These are phyloP conservation scores for Cephalotrichum gorgonifer DNA, from an alignment of 2,329 filamentous ascomycete species.

Conservation along the genomic window DNA sequence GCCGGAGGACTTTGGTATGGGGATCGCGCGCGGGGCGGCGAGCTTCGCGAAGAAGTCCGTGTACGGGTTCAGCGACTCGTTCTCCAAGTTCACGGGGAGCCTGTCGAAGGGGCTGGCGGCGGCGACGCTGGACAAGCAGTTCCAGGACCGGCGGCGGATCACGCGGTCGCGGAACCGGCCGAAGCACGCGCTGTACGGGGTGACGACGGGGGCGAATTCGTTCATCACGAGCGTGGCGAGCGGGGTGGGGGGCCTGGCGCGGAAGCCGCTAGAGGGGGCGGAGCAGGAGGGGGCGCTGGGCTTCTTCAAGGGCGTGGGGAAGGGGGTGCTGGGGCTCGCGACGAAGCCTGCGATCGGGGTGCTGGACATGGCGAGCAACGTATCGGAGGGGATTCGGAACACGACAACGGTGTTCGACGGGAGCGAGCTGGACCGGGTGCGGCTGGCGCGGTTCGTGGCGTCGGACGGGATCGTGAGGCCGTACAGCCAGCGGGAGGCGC, in stretches of 20 bases:
- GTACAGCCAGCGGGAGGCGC: slow-evolving; percentile 86
- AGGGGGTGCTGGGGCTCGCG: slow-evolving; percentile 85
- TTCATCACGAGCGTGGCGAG: slow-evolving; percentile 88
- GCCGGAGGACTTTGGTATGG: slow-evolving; percentile 87
- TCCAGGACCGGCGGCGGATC: slow-evolving; percentile 92
- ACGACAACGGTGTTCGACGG: slow-evolving; percentile 97
- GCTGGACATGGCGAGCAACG: slow-evolving; percentile 92
- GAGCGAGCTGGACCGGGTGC: slow-evolving; percentile 85
- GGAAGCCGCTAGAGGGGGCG: slow-evolving; percentile 88
- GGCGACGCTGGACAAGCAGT: slow-evolving; percentile 95
- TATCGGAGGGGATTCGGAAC: slow-evolving; percentile 95
- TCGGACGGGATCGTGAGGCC: slow-evolving; percentile 88
- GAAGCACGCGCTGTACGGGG: slow-evolving; percentile 94
- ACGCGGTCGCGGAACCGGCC: slow-evolving; percentile 85
- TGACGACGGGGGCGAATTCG: slow-evolving; percentile 89
- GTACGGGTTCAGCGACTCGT: slow-evolving; percentile 92
- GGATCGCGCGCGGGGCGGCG: slow-evolving; percentile 91
- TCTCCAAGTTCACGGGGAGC: slow-evolving; percentile 95
- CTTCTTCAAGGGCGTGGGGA: slow-evolving; percentile 96
- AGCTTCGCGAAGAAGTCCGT: slow-evolving; percentile 98
- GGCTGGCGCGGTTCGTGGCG: slow-evolving; percentile 86
- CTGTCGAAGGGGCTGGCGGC: slow-evolving; percentile 94
- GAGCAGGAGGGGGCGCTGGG: slow-evolving; percentile 90
- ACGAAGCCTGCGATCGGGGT: slow-evolving; percentile 96
- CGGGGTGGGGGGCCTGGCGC: slow-evolving; percentile 83